Conservation (phyloP, 1,139 yeast species). For the Taphrina communis region DNA sequence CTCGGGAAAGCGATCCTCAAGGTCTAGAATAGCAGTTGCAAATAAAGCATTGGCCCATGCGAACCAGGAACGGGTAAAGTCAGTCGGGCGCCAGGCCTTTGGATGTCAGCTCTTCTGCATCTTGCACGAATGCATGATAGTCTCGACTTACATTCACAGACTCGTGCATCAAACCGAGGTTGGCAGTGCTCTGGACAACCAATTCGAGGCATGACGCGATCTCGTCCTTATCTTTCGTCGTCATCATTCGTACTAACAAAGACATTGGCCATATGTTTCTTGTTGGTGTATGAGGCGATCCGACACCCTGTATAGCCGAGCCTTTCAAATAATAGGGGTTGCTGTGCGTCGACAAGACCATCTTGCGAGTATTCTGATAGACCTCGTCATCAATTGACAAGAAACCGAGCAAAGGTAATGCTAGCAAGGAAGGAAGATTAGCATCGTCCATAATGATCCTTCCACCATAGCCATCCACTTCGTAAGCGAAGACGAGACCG, state of each 20-base stretch:
- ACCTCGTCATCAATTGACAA: conserved; percentile 59
- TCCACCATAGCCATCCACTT: conserved; percentile 87
- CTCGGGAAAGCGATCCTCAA: conserved; percentile 76
- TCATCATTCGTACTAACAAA: conserved; percentile 71
- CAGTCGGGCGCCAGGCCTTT: conserved; percentile 50
- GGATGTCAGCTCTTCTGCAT: not conserved
- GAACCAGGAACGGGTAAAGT: conserved; percentile 67
- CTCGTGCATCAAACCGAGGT: conserved; percentile 84
- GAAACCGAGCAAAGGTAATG: conserved; percentile 83
- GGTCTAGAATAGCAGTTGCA: conserved; percentile 77
- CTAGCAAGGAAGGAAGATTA: conserved; percentile 78
- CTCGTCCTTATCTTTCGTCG: conserved; percentile 73
- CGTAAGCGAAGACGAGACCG: conserved; percentile 85
- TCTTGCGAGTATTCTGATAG: conserved; percentile 77
- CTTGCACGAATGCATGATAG: conserved; percentile 46
- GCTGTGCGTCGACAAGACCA: conserved; percentile 71
- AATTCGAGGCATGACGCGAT: conserved; percentile 60
- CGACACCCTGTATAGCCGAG: conserved; percentile 69
- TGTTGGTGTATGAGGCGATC: conserved; percentile 89
- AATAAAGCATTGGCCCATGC: conserved; percentile 95
- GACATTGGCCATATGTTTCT: conserved; percentile 92
- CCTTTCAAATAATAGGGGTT: conserved; percentile 81
- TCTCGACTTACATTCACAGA: conserved; percentile 67
- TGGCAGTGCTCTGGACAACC: conserved; percentile 68
- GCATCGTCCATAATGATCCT: conserved; percentile 85